A percentile compares a stretch with the other conserved stretches of the same genome.
These are phyloP conservation scores for Monilinia fructigena DNA, from an alignment of 2,329 filamentous ascomycete species.

Conservation along the genomic window DNA sequence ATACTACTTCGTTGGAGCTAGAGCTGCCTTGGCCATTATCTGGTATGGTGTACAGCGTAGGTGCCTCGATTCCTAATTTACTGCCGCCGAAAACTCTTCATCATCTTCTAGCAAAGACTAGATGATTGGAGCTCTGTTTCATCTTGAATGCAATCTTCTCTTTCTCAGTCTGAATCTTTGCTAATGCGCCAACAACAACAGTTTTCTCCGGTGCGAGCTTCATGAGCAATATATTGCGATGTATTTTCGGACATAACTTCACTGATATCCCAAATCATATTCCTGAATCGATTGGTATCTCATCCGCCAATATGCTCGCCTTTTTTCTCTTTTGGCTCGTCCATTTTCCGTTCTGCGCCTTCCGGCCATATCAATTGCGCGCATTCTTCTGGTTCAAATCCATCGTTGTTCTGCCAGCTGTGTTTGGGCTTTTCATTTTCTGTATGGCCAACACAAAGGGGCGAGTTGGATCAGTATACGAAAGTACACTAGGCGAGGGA, in stretches of 20 bases:
- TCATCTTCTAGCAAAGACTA: background rate
- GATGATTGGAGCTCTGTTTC: background rate
- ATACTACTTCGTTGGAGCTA: slow-evolving; percentile 44
- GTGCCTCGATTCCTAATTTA: slow-evolving; percentile 41
- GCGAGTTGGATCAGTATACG: slow-evolving; percentile 35
- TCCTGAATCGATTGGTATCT: slow-evolving; percentile 43
- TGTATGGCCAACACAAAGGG: slow-evolving; percentile 44
- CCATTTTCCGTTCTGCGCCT: slow-evolving; percentile 49
- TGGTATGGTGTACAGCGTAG: slow-evolving; percentile 66
- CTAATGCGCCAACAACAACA: slow-evolving; percentile 26
- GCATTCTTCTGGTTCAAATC: slow-evolving; percentile 43
- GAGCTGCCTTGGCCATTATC: slow-evolving; percentile 48
- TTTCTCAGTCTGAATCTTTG: background rate
- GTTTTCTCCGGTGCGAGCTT: slow-evolving; percentile 51
- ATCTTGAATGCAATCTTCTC: background rate
- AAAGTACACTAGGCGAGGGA: slow-evolving; percentile 24
- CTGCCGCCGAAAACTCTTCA: background rate
- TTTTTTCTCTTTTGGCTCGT: slow-evolving; percentile 57
- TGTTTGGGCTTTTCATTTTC: slow-evolving; percentile 44
- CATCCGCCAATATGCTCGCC: slow-evolving; percentile 44
- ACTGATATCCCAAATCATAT: slow-evolving; percentile 43
- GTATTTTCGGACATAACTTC: slow-evolving; percentile 42
- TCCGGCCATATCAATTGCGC: slow-evolving; percentile 47
- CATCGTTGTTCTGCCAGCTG: slow-evolving; percentile 41
- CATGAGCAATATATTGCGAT: slow-evolving; percentile 46